Percentiles rank a stretch among this genome's conserved stretches.
Conservation (phyloP, 441 rosid species). For the Bocquillonia castaneifolia region DNA sequence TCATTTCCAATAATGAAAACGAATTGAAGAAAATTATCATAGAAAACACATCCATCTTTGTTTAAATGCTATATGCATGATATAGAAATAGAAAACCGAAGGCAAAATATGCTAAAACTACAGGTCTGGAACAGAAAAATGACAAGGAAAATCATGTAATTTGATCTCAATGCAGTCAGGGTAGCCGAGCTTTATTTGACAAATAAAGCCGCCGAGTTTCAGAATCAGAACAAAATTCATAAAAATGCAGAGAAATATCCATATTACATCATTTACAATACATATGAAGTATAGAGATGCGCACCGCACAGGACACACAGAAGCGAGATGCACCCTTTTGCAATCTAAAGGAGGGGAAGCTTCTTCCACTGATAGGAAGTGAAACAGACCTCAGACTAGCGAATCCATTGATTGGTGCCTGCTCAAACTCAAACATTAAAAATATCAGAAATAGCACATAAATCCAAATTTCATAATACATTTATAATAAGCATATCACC, state of each 20-base stretch:
- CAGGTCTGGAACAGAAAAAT: not conserved
- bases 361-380: constrained; percentile 27
- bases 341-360: constrained; percentile 41
- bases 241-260: not conserved
- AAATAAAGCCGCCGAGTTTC: not conserved
- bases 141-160: not conserved
- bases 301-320: constrained; percentile 44
- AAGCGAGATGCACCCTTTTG: constrained; percentile 29
- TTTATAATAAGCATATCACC: not conserved
- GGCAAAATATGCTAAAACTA: not conserved
- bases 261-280: not conserved
- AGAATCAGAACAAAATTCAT: not conserved
- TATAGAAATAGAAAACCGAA: not conserved
- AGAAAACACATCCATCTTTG: not conserved
- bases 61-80: not conserved
- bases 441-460: not conserved
- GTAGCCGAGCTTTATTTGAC: not conserved
- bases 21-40: too few species aligned
- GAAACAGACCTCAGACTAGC: constrained; percentile 40
- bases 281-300: constrained; percentile 10
- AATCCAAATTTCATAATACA: not conserved
- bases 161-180: not conserved
- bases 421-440: constrained; percentile 7
- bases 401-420: constrained; percentile 34
- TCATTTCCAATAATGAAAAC: not conserved